A percentile compares a stretch with the other conserved stretches of the same genome.
Evolutionary conservation across 2,329 filamentous ascomycete species (phyloP).

Genomic region (Hirsutella minnesotensis): DNA sequence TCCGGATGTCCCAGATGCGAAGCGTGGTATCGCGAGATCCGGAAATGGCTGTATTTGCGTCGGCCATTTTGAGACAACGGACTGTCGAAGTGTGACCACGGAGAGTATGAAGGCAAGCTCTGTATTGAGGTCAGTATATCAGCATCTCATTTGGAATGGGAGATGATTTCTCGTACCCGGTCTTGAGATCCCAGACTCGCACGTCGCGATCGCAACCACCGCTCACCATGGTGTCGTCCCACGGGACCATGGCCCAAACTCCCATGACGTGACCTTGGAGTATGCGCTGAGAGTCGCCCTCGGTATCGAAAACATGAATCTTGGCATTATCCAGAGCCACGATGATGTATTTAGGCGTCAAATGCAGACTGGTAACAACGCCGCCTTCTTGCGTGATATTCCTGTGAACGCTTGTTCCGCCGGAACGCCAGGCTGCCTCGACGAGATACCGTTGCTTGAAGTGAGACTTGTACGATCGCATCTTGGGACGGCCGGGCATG

Average conservation of each 20-base stretch:
- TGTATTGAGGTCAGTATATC: constrained; percentile 23
- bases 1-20: constrained; percentile 86
- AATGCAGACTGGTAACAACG: constrained; percentile 87
- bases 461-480: constrained; percentile 84
- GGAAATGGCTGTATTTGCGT: constrained; percentile 86
- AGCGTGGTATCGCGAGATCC: constrained; percentile 91
- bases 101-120: constrained; percentile 66
- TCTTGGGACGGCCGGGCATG: constrained; percentile 40
- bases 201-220: constrained; percentile 96
- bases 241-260: constrained; percentile 98
- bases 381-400: constrained; percentile 95
- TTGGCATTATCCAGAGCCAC: constrained; percentile 96
- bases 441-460: constrained; percentile 98
- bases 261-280: constrained; percentile 96
- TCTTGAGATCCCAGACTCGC: constrained; percentile 89
- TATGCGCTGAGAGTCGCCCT: constrained; percentile 78
- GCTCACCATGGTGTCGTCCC: constrained; percentile 89
- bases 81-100: constrained; percentile 95
- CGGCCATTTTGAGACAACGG: constrained; percentile 94
- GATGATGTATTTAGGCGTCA: constrained; percentile 94
- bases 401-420: constrained; percentile 69
- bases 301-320: constrained; percentile 94
- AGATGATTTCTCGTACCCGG: constrained; percentile 48
- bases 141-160: too few relatives aligned
- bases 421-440: constrained; percentile 90